These are phyloP conservation scores for Bolboschoenus planiculmis DNA, from an alignment of 176 grass and related monocot species.

Conservation along the genomic window DNA sequence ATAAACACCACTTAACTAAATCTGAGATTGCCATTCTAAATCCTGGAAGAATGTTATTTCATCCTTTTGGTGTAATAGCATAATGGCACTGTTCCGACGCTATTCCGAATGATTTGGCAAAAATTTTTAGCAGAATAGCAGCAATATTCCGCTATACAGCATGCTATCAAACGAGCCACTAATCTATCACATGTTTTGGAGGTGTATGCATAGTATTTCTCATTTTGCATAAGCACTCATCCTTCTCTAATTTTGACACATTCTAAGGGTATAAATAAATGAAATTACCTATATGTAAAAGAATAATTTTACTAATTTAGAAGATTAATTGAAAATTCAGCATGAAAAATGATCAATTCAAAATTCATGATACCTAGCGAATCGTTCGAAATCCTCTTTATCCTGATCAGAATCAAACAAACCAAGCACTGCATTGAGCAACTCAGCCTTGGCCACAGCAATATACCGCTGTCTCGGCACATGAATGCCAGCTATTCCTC, in stretches of 20 bases:
- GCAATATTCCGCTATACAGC: not conserved
- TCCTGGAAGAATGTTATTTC: not conserved
- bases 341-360: not conserved
- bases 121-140: not conserved
- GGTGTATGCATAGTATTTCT: not conserved
- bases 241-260: not conserved
- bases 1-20: not conserved
- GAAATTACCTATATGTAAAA: not conserved
- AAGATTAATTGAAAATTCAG: not conserved
- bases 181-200: not conserved
- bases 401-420: constrained; percentile 39
- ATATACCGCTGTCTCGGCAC: constrained; percentile 90
- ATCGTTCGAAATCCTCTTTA: constrained; percentile 47
- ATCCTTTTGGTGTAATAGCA: not conserved
- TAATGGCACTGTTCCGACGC: not conserved
- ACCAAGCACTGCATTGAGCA: constrained; percentile 55
- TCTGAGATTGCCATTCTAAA: not conserved
- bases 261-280: not conserved
- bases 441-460: constrained; percentile 47
- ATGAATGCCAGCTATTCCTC: constrained; percentile 44
- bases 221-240: not conserved
- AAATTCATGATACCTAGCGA: constrained; percentile 33
- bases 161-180: not conserved
- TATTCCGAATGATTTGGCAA: not conserved
- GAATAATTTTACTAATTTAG: not conserved